A percentile compares a stretch with the other conserved stretches of the same genome.
Conservation (phyloP, 2,329 filamentous ascomycete genomes). For the Neobulgaria alba region DNA sequence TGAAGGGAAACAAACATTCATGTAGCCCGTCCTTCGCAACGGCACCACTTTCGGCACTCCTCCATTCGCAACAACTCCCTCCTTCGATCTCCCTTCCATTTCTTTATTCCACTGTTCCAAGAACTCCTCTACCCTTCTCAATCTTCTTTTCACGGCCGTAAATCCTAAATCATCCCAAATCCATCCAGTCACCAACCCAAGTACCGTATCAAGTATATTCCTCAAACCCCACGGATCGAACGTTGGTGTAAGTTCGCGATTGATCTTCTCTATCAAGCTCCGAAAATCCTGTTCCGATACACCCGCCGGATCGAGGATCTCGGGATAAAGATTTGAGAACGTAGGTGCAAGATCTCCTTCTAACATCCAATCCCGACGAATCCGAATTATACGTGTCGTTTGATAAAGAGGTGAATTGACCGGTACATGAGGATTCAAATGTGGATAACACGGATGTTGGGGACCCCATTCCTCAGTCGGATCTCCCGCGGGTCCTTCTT, state of each 20-base stretch:
- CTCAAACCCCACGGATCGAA: conserved; percentile 71
- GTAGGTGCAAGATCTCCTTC: conserved; percentile 85
- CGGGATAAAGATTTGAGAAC: conserved; percentile 91
- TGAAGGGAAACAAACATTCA: conserved; percentile 53
- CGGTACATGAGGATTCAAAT: conserved; percentile 85
- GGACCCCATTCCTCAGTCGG: conserved; percentile 78
- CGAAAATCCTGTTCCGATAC: conserved; percentile 83
- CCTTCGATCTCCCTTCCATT: conserved; percentile 50
- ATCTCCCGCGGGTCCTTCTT: conserved; percentile 39
- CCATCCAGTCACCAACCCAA: conserved; percentile 85
- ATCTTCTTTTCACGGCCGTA: conserved; percentile 62
- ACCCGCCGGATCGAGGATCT: conserved; percentile 80
- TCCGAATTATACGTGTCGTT: conserved; percentile 81
- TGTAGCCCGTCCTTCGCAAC: conserved; percentile 75
- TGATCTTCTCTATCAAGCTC: conserved; percentile 70
- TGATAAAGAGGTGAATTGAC: conserved; percentile 64
- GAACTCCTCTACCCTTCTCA: conserved; percentile 67
- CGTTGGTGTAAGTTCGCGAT: conserved; percentile 63
- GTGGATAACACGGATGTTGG: conserved; percentile 87
- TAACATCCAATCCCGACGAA: conserved; percentile 85
- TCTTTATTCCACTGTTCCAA: conserved; percentile 80
- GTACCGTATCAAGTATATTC: conserved; percentile 69
- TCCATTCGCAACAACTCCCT: conserved; percentile 33
- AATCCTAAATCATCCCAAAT: conserved; percentile 86
- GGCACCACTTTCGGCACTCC: conserved; percentile 63